These are phyloP conservation scores for Isatis lusitanica DNA, from an alignment of 441 rosid genomes.

Conservation along the genomic window DNA sequence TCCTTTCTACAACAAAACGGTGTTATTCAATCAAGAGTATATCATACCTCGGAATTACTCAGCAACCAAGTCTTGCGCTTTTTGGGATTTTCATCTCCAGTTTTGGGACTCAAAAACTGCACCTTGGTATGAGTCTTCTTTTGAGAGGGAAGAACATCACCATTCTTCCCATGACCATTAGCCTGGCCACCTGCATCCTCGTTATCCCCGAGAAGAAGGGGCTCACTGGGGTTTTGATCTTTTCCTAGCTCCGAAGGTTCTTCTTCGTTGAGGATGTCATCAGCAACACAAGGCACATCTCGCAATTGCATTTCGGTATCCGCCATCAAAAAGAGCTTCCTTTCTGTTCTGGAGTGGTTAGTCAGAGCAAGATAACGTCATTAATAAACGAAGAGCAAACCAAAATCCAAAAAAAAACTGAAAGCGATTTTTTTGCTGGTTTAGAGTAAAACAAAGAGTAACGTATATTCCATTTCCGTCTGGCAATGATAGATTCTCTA, in stretches of 20 bases:
- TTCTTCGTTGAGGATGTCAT: constrained; percentile 36
- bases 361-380: constrained; percentile 40
- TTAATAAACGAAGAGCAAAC: not conserved
- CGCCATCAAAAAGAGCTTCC: constrained; percentile 49
- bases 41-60: constrained; percentile 52
- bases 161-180: constrained; percentile 13
- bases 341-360: constrained; percentile 40
- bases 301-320: constrained; percentile 48
- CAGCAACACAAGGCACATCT: constrained; percentile 38
- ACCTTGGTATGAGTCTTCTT: constrained; percentile 15
- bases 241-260: constrained; percentile 27
- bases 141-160: constrained; percentile 14
- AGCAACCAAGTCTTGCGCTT: constrained; percentile 66
- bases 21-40: not conserved
- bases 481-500: not conserved
- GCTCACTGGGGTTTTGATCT: constrained; percentile 31
- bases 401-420: not conserved
- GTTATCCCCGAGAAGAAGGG: constrained; percentile 21
- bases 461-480: not conserved
- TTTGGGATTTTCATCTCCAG: constrained; percentile 38
- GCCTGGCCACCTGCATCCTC: constrained; percentile 16
- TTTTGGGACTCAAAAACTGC: constrained; percentile 29
- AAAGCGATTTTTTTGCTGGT: not conserved
- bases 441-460: not conserved
- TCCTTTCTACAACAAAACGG: constrained; percentile 1